These are phyloP conservation scores for Noccaea bulbosa DNA, from an alignment of 345 rosid species.

Conservation along the genomic window DNA sequence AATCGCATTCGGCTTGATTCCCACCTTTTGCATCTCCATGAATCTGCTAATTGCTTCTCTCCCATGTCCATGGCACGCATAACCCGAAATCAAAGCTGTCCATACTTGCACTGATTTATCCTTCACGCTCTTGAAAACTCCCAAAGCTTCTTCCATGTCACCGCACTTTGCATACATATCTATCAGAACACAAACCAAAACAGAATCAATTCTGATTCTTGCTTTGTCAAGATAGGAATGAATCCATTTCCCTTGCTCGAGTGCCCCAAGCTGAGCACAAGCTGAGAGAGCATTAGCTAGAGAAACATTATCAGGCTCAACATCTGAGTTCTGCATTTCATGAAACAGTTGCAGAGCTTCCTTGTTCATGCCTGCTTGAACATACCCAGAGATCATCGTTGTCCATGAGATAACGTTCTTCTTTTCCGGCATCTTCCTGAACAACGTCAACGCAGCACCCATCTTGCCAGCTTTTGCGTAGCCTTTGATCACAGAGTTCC, in stretches of 20 bases:
- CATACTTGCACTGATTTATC: conserved; percentile 54
- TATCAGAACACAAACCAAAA: conserved; percentile 59
- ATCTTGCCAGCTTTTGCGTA: conserved; percentile 54
- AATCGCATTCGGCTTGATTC: conserved; percentile 63
- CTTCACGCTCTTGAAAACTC: conserved; percentile 48
- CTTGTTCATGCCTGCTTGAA: conserved; percentile 58
- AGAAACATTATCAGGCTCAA: conserved; percentile 60
- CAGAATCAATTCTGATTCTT: conserved; percentile 45
- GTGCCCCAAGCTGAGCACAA: conserved; percentile 71
- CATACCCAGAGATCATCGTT: conserved; percentile 68
- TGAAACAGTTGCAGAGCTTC: conserved; percentile 66
- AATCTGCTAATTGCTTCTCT: conserved; percentile 62
- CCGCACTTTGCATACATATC: conserved; percentile 84
- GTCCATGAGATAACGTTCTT: conserved; percentile 67
- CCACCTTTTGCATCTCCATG: conserved; percentile 56
- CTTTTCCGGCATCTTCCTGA: conserved; percentile 51
- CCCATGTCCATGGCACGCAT: conserved; percentile 67
- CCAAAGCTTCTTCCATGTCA: conserved; percentile 59
- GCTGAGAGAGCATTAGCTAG: conserved; percentile 64
- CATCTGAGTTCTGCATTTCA: conserved; percentile 65
- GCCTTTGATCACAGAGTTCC: conserved; percentile 75
- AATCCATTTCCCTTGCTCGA: conserved; percentile 84
- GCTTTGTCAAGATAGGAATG: conserved; percentile 52
- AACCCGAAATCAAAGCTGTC: conserved; percentile 73
- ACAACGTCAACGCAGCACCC: conserved; percentile 48